phyloP scores from a whole-genome alignment of 176 grass and related monocot species.

The Avena atlantica region DNA sequence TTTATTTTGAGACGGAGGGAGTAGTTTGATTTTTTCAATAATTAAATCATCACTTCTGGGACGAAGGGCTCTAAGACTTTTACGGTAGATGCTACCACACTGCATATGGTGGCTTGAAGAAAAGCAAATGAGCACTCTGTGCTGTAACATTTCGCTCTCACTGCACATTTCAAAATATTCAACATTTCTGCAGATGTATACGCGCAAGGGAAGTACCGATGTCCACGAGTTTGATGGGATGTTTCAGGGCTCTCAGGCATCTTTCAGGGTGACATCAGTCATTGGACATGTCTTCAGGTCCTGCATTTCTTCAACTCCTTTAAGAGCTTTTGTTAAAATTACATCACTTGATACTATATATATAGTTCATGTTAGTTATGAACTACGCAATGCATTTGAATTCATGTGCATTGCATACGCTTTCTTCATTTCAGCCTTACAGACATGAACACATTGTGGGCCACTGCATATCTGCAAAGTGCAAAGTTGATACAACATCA shows the following conservation, averaged over 20 bases:
- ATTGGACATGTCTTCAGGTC: conserved; percentile 96
- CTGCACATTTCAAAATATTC: background rate
- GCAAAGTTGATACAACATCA: too few relatives aligned
- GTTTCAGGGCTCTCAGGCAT: conserved; percentile 63
- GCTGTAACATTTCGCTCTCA: conserved; percentile 13
- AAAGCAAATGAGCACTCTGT: background rate
- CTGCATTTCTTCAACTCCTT: background rate
- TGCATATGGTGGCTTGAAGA: background rate
- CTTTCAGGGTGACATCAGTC: conserved; percentile 90
- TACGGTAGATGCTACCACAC: background rate
- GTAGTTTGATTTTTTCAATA: too few relatives aligned
- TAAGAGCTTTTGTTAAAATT: background rate
- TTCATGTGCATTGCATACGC: background rate
- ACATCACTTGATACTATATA: background rate
- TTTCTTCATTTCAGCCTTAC: conserved; percentile 18
- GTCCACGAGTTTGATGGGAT: conserved; percentile 91
- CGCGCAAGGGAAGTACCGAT: conserved; percentile 80
- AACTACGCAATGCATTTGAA: background rate
- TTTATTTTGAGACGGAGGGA: too few relatives aligned
- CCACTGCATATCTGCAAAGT: conserved; percentile 7
- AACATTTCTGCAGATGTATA: conserved; percentile 62
- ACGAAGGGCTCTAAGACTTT: background rate
- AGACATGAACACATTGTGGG: background rate
- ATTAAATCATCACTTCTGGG: background rate
- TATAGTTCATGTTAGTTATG: background rate